phyloP scores from a whole-genome alignment of 106 monocot species.

The Phalaenopsis aphrodite region DNA sequence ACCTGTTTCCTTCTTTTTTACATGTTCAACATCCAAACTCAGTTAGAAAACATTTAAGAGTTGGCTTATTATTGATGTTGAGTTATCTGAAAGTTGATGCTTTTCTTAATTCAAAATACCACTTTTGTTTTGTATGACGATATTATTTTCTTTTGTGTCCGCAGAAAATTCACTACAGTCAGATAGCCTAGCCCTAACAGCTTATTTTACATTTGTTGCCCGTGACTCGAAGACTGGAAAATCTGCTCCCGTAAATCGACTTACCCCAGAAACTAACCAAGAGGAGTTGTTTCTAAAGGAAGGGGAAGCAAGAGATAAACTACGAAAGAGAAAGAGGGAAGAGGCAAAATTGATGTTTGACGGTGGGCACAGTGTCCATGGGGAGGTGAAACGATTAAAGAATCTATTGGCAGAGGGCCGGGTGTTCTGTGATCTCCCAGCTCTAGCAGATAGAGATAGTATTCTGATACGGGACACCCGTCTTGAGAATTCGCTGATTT shows the following conservation, averaged over 20 bases:
- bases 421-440: slow-evolving; percentile 91
- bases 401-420: slow-evolving; percentile 69
- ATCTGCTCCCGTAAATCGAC: slow-evolving; percentile 83
- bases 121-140: not conserved
- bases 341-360: slow-evolving; percentile 43
- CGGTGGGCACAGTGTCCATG: slow-evolving; percentile 45
- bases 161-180: slow-evolving; percentile 29
- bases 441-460: slow-evolving; percentile 85
- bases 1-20: not conserved
- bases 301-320: slow-evolving; percentile 61
- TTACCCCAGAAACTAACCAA: slow-evolving; percentile 67
- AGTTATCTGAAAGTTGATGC: not conserved
- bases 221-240: slow-evolving; percentile 88
- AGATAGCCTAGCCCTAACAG: slow-evolving; percentile 70
- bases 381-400: slow-evolving; percentile 45
- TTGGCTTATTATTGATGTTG: not conserved
- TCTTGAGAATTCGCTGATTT: slow-evolving; percentile 86
- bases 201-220: slow-evolving; percentile 95
- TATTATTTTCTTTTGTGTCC: slow-evolving; percentile 5
- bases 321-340: slow-evolving; percentile 69
- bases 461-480: slow-evolving; percentile 76
- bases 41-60: not conserved
- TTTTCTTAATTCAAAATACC: not conserved
- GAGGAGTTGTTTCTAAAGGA: slow-evolving; percentile 59
- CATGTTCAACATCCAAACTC: not conserved